Evolutionary conservation across 2,329 filamentous ascomycete species (phyloP).

Genomic region (Cephalotrichum gorgonifer): DNA sequence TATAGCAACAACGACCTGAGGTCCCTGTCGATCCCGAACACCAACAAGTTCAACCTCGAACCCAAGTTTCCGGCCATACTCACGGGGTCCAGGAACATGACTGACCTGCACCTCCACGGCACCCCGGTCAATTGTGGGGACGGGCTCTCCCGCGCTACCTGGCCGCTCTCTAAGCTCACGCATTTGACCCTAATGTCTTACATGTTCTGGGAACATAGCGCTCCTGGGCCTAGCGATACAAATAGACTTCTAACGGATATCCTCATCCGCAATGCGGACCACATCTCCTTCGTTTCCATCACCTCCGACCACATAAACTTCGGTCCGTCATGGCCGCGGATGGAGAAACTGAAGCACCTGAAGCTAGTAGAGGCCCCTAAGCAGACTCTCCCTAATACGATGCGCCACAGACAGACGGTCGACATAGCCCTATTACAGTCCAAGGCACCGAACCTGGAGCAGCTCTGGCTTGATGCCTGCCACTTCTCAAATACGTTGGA

Average conservation of each 20-base stretch:
- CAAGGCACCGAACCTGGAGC: conserved; percentile 19
- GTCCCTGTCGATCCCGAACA: conserved; percentile 2
- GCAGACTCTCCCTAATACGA: neutral
- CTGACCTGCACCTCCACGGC: neutral
- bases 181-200: neutral
- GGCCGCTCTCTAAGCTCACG: conserved; percentile 1
- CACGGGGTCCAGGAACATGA: neutral
- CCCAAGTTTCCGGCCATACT: conserved; percentile 2
- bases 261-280: neutral
- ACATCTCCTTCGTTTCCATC: neutral
- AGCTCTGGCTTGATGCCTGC: conserved; percentile 19
- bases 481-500: conserved; percentile 9
- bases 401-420: conserved; percentile 2
- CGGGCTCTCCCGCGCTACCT: conserved; percentile 1
- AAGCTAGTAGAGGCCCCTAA: conserved; percentile 3
- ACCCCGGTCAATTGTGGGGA: conserved; percentile 1
- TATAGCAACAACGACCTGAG: conserved; percentile 2
- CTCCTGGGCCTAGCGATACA: conserved; percentile 3
- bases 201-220: conserved; percentile 1
- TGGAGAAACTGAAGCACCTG: conserved; percentile 8
- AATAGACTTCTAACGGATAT: conserved; percentile 1
- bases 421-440: neutral
- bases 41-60: conserved; percentile 4
- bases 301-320: conserved; percentile 13
- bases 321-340: conserved; percentile 1